These are phyloP conservation scores for Phytophthora brassicae DNA, from an alignment of 352 stramenopile genomes.

Conservation along the genomic window DNA sequence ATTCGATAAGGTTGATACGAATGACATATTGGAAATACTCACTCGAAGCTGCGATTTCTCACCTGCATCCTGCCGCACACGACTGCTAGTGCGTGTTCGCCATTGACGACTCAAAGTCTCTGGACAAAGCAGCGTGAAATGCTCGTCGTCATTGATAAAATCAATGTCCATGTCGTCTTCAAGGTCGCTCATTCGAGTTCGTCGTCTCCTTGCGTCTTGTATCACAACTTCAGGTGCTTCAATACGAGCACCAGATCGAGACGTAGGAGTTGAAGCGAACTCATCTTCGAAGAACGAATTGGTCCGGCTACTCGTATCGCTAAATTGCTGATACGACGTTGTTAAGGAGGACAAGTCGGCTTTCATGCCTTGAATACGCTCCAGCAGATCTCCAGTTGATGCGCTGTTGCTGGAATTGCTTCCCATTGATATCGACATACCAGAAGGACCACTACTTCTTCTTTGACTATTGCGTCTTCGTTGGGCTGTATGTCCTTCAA, in stretches of 20 bases:
- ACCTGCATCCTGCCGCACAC: conserved; percentile 42
- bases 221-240: neutral
- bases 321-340: conserved; percentile 18
- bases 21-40: conserved; percentile 45
- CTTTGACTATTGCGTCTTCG: conserved; percentile 11
- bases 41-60: conserved; percentile 40
- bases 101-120: conserved; percentile 38
- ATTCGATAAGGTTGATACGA: conserved; percentile 38
- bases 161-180: conserved; percentile 42
- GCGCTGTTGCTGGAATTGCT: conserved; percentile 18
- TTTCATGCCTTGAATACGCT: conserved; percentile 59
- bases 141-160: conserved; percentile 53
- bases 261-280: neutral
- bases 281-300: conserved; percentile 19
- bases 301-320: conserved; percentile 7
- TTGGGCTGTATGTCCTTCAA: neutral
- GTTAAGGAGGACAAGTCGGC: conserved; percentile 43
- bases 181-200: conserved; percentile 7
- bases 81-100: conserved; percentile 24
- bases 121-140: conserved; percentile 58
- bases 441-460: conserved; percentile 7
- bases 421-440: neutral
- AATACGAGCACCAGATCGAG: neutral
- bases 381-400: conserved; percentile 41
- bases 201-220: conserved; percentile 2